Base-by-base conservation (phyloP, 2,329 filamentous ascomycete genomes). In the Epichloe amarillans region DNA sequence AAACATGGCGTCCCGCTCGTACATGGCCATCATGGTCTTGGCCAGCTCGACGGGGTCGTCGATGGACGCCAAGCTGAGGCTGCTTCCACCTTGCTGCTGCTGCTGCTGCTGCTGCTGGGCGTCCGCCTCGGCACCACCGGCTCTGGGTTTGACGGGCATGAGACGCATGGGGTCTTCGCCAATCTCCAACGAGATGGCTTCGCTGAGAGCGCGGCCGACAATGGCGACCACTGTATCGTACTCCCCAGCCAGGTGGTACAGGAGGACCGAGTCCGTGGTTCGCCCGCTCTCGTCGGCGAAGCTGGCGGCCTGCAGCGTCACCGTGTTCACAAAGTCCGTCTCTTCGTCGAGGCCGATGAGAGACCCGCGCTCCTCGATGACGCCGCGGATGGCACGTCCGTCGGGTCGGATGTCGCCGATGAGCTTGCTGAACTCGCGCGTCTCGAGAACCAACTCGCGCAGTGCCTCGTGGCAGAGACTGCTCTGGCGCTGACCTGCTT, bases 221-320 rank as follows among this genome's bases (percentile, higher is more conserved):
- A 97, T 91, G 26, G 79, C 74, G 42, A 96, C 82, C n/a, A 97
- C 94, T 50, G 83, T 89, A 65, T 98, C 89, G 64, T 95, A 97
- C 65, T 98, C 90, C 61, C 88, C 88, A 0, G 93, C 91, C 42
- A 98, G 75, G 66, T 98, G 91, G 66, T 95, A 97, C 48, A 98
- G 75, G 47, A 98, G 76, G 14, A 97, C 91, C 2, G 94, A 90
- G 67, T 98, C 93, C 0, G 91, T 94, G 2, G 85, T 89, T 47
- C 94, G 81, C 39, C 93, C 91, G 60, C 91, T 94, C 65, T 97
- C 91, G 59, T 98, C 91, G 4, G 93, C 93, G 61, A 90, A 88
- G 56, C 85, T 84, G 40, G 93, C 93, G 8, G 93, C 93, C 66
- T 95, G 88, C 42, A 93, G 75, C 1, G 91, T 97, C 60, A 98